phyloP scores from a whole-genome alignment of 306 rosid genomes.

The Casuarina equisetifolia region DNA sequence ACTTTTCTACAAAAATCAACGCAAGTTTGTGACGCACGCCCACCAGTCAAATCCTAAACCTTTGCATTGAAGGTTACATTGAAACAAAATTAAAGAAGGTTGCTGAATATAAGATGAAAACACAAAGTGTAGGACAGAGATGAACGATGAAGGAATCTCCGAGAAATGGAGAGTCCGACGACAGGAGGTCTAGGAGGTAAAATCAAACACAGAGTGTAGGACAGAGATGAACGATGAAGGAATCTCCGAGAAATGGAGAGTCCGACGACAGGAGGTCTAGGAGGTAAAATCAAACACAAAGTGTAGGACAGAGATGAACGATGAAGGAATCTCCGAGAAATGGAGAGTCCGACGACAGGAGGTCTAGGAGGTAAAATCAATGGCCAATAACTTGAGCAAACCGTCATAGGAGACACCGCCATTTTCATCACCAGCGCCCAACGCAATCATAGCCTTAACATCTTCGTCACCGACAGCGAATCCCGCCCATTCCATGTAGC shows the following conservation, averaged over 20 bases:
- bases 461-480: conserved; percentile 61
- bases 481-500: conserved; percentile 65
- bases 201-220: conserved; percentile 34
- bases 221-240: background rate
- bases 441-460: conserved; percentile 59
- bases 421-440: conserved; percentile 58
- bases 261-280: background rate
- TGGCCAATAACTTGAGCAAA: conserved; percentile 62
- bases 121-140: background rate
- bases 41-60: too few relatives aligned
- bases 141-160: background rate
- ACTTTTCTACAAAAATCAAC: background rate
- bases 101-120: background rate
- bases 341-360: background rate
- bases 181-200: background rate
- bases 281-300: conserved; percentile 39
- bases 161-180: background rate
- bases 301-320: background rate
- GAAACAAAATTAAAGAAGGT: background rate
- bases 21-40: background rate
- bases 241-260: background rate
- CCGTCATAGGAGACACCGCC: conserved; percentile 70
- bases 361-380: conserved; percentile 31
- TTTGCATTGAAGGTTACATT: too few relatives aligned
- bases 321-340: background rate